Conservation (phyloP, 2,329 filamentous ascomycete genomes). For the Fusarium azukiicola region DNA sequence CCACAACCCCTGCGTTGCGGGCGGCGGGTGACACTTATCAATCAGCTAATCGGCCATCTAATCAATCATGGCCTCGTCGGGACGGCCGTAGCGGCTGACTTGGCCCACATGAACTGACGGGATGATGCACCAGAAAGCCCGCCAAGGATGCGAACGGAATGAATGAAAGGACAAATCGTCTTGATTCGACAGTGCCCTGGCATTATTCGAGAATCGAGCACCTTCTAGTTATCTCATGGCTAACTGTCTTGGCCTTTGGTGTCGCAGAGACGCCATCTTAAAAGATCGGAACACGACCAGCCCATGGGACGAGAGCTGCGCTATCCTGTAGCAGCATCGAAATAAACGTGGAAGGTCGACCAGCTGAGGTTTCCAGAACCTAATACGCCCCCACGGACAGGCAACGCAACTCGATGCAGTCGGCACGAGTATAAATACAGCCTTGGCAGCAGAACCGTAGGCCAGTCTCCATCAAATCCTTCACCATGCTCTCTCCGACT, state of each 20-base stretch:
- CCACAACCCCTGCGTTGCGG: not conserved
- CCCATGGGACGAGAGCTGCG: not conserved
- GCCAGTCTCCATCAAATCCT: not conserved
- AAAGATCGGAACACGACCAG: not conserved
- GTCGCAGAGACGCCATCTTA: not conserved
- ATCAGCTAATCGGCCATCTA: not conserved
- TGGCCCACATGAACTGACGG: not conserved
- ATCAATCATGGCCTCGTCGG: not conserved
- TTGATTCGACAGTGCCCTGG: too few relatives aligned
- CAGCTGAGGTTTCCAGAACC: not conserved
- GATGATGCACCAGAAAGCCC: not conserved
- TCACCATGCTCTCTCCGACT: not conserved
- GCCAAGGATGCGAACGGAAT: not conserved
- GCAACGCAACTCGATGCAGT: too few relatives aligned
- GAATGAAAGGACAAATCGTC: not conserved
- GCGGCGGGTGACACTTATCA: not conserved
- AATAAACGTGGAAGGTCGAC: not conserved
- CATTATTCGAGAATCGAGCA: too few relatives aligned
- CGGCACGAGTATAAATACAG: not conserved
- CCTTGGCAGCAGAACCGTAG: not conserved
- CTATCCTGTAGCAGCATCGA: not conserved
- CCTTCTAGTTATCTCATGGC: too few relatives aligned
- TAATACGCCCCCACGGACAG: not conserved
- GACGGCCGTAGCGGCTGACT: too few relatives aligned
- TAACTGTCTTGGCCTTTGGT: too few relatives aligned